Percentiles rank a stretch among this genome's conserved stretches.
phyloP scores from a whole-genome alignment of 768 basidiomycete genomes.

The Leccinum longicurvipes region DNA sequence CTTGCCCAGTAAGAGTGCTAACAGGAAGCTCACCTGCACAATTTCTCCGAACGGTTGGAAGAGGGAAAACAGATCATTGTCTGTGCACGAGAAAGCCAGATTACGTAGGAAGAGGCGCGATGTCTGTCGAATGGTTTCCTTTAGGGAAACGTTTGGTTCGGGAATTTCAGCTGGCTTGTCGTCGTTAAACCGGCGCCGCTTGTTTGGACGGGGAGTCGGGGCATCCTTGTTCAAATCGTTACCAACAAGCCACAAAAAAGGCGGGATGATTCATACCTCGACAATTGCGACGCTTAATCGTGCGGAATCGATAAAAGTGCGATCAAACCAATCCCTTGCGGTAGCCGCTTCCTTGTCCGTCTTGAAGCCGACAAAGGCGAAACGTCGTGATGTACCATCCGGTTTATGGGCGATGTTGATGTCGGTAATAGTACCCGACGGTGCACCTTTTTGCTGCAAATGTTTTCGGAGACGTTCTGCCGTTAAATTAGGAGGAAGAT shows the following conservation, averaged over 20 bases:
- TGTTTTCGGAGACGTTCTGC: conserved; percentile 62
- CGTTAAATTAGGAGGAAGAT: conserved; percentile 68
- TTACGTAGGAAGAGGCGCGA: conserved; percentile 92
- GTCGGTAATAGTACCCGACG: conserved; percentile 78
- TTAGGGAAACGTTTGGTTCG: conserved; percentile 31
- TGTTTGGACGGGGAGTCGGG: conserved; percentile 64
- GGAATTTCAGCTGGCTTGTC: conserved; percentile 6
- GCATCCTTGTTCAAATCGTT: conserved; percentile 47
- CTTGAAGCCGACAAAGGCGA: conserved; percentile 93
- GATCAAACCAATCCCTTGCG: conserved; percentile 82
- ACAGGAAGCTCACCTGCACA: conserved; percentile 58
- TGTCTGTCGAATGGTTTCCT: conserved; percentile 63
- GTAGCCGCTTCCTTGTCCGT: conserved; percentile 67
- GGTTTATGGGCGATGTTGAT: conserved; percentile 72
- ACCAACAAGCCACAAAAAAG: conserved; percentile 1
- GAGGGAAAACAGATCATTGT: conserved; percentile 60
- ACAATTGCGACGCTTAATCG: conserved; percentile 73
- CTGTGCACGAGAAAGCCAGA: conserved; percentile 80
- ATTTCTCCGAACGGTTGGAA: conserved; percentile 72
- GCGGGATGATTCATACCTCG: conserved; percentile 46
- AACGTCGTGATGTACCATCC: conserved; percentile 79
- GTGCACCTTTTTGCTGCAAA: conserved; percentile 60
- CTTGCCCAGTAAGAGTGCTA: neutral
- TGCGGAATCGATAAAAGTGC: conserved; percentile 77
- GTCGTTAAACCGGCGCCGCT: conserved; percentile 51